A percentile compares a stretch with the other conserved stretches of the same genome.
Evolutionary conservation across 1,284 basidiomycete species (phyloP).

Genomic region (Tilletia caries): DNA sequence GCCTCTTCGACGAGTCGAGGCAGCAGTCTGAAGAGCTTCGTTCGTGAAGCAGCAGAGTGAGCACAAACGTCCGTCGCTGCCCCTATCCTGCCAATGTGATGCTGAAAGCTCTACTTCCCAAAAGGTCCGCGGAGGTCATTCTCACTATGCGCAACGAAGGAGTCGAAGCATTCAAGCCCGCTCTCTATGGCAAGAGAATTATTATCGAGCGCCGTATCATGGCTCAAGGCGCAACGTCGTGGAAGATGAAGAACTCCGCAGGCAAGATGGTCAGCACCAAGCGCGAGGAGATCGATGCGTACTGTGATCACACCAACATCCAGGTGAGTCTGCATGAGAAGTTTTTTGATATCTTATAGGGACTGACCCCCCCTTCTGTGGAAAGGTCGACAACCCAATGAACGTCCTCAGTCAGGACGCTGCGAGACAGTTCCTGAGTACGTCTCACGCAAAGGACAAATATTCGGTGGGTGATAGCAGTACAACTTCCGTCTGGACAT

Average conservation of each 20-base stretch:
- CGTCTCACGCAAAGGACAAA: conserved; percentile 77
- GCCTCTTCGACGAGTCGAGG: conserved; percentile 76
- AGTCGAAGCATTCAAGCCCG: conserved; percentile 77
- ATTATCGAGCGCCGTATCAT: conserved; percentile 77
- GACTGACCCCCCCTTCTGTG: conserved; percentile 19
- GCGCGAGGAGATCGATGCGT: conserved; percentile 77
- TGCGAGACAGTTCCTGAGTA: conserved; percentile 79
- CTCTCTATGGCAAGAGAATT: conserved; percentile 79
- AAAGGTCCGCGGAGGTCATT: conserved; percentile 71
- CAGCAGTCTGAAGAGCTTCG: conserved; percentile 78
- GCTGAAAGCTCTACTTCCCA: neutral
- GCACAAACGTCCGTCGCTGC: conserved; percentile 41
- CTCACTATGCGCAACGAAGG: conserved; percentile 82
- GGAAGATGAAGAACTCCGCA: conserved; percentile 74
- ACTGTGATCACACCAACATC: conserved; percentile 92
- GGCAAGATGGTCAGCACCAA: conserved; percentile 72
- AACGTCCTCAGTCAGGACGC: conserved; percentile 66
- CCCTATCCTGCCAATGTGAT: neutral
- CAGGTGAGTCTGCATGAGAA: conserved; percentile 56
- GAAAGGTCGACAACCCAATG: conserved; percentile 83
- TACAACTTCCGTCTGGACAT: neutral
- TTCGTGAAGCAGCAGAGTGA: conserved; percentile 77
- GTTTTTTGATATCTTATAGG: neutral
- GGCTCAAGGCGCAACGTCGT: conserved; percentile 69
- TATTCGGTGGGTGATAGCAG: conserved; percentile 58